Percentiles rank a stretch among this genome's conserved stretches.
Evolutionary conservation across 2,329 filamentous ascomycete species (phyloP).

Genomic region (Phaeosphaeria sp.): DNA sequence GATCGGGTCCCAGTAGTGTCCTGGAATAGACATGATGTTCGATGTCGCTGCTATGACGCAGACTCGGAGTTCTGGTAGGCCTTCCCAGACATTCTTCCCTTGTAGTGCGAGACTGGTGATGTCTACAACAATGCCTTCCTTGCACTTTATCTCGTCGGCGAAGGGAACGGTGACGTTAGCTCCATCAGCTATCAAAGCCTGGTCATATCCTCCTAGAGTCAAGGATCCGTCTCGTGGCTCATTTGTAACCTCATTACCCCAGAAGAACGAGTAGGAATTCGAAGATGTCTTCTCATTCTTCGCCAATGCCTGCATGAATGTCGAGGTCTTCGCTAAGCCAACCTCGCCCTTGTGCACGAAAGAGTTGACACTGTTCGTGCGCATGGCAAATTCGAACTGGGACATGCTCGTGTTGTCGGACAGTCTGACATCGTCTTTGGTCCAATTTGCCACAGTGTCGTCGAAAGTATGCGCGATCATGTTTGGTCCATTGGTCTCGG

Average conservation of each 20-base stretch:
- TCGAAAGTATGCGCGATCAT: slow-evolving; percentile 1
- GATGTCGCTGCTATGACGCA: slow-evolving; percentile 10
- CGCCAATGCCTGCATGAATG: slow-evolving; percentile 4
- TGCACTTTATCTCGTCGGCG: slow-evolving; percentile 2
- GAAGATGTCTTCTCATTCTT: slow-evolving; percentile 7
- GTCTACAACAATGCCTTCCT: slow-evolving; percentile 11
- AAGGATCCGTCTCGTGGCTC: slow-evolving; percentile 13
- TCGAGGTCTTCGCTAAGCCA: slow-evolving; percentile 7
- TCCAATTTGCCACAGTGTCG: slow-evolving; percentile 7
- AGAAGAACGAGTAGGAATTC: slow-evolving; percentile 10
- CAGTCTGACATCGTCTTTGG: slow-evolving; percentile 4
- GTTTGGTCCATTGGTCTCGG: not conserved
- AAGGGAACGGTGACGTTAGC: slow-evolving; percentile 5
- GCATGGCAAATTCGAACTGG: slow-evolving; percentile 7
- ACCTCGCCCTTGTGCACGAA: slow-evolving; percentile 5
- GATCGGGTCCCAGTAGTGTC: slow-evolving; percentile 8
- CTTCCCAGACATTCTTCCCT: slow-evolving; percentile 1
- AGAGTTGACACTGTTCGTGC: not conserved
- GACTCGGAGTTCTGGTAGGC: not conserved
- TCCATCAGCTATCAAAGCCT: slow-evolving; percentile 3
- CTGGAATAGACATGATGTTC: slow-evolving; percentile 10
- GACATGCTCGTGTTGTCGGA: slow-evolving; percentile 1
- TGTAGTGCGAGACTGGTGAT: slow-evolving; percentile 7
- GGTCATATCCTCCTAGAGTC: slow-evolving; percentile 12
- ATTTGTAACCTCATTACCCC: slow-evolving; percentile 14